A percentile compares a stretch with the other conserved stretches of the same genome.
These are phyloP conservation scores for Dendrobium chrysotoxum DNA, from an alignment of 106 monocot species.

Conservation along the genomic window DNA sequence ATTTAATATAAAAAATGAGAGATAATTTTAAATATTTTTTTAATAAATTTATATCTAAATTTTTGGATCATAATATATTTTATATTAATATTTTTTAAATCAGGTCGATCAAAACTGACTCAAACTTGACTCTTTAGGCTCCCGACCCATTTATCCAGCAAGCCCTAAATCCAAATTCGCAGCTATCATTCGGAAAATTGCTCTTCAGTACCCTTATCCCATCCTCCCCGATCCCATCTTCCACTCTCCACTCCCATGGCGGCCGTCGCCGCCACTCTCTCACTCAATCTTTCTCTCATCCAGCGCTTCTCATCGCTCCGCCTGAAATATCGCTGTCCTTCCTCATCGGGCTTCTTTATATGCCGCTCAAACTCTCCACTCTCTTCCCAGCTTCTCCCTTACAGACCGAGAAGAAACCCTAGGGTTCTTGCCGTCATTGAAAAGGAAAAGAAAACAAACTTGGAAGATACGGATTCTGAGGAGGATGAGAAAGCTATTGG, in stretches of 20 bases:
- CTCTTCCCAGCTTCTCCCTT: not conserved
- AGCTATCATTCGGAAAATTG: no score
- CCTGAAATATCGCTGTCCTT: not conserved
- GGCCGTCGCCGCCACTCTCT: not conserved
- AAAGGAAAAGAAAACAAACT: not conserved
- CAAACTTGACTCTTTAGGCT: no score
- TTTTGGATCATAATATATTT: no score
- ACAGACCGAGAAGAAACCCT: not conserved
- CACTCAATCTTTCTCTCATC: not conserved
- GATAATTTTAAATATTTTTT: no score
- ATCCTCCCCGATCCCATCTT: not conserved
- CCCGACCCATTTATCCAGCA: no score
- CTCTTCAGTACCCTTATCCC: not conserved
- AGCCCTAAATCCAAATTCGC: no score
- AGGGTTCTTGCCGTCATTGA: not conserved
- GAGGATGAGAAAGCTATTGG: conserved; percentile 16
- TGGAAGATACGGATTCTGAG: not conserved
- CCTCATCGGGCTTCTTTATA: not conserved
- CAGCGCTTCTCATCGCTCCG: not conserved
- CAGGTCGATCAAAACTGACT: no score
- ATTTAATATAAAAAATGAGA: no score
- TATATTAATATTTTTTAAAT: no score
- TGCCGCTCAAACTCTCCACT: not conserved
- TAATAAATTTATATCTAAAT: no score
- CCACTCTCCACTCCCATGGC: not conserved